Evolutionary conservation across 345 rosid species (phyloP), one percentile per base, ranked within the genome.

Genomic region (Sisymbrium irio): DNA sequence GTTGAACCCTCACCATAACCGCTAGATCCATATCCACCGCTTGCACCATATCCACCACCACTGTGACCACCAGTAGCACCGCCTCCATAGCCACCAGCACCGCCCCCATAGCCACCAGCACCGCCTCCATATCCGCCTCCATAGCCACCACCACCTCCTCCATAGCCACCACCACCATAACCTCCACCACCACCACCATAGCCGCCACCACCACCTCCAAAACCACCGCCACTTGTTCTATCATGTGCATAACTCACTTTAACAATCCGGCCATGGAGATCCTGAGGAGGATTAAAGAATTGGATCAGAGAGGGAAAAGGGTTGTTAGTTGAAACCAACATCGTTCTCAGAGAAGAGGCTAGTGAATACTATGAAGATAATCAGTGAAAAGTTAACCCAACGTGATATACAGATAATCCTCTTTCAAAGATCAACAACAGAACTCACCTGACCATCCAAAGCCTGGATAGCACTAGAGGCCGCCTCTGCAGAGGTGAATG

Each of bases 391-490:
- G 51, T 14, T 57, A 57, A 46, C 8, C 59, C 33, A 49, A 49
- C 10, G 0, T 39, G 11, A 62, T 41, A 40, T 17, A 25, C 14
- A 64, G 19, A 32, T 17, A 39, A 3, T 19, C 59, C 28, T 63
- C 55, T 42, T 20, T 11, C 2, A 47, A 42, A 54, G 6, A 58
- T 50, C 2, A 49, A 33, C 56, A 65, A 41, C 2, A 11, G 54
- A 62, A 22, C 50, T 62, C 82, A 95, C 99, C 97, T 85, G 88
- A 20, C 97, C 99, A 82, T 95, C 97, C 88, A 92, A 74, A 64
- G 97, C 99, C 73, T 95, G 99, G 44, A 92, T 77, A 66, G 99
- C 97, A 83, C 83, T 80, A 27, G 93, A 84, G n/a, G 99, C 99
- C 42, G 83, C 97, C 77, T 89, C 97, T 1, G 68, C 50, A 40